These are phyloP conservation scores for Gaillardinia entomophila DNA, from an alignment of 805 yeast species.

Conservation along the genomic window DNA sequence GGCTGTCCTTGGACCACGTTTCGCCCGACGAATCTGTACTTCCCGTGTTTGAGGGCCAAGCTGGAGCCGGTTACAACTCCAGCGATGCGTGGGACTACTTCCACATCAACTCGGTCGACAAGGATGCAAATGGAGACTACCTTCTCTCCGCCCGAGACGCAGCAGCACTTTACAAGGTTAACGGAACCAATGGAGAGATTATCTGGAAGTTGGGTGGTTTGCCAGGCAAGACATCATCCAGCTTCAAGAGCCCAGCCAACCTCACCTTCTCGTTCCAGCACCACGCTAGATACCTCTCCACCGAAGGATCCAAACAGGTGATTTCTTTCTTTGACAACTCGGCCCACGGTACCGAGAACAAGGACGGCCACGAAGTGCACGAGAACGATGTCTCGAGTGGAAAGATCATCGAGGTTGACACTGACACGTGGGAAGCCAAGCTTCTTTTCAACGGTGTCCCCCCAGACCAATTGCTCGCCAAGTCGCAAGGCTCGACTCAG, in stretches of 20 bases:
- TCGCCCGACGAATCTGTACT: slow-evolving; percentile 26
- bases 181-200: slow-evolving; percentile 29
- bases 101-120: slow-evolving; percentile 35
- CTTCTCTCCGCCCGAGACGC: slow-evolving; percentile 29
- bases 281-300: slow-evolving; percentile 24
- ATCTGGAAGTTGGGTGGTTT: slow-evolving; percentile 29
- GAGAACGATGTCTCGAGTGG: slow-evolving; percentile 22
- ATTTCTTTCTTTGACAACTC: slow-evolving; percentile 33
- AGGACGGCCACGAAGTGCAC: slow-evolving; percentile 17
- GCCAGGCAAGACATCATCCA: slow-evolving; percentile 10
- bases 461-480: slow-evolving; percentile 17
- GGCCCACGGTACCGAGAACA: slow-evolving; percentile 30
- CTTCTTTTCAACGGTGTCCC: slow-evolving; percentile 17
- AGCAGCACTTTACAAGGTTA: slow-evolving; percentile 26
- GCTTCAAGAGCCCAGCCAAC: slow-evolving; percentile 10
- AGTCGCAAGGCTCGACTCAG: slow-evolving; percentile 29
- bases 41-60: slow-evolving; percentile 22
- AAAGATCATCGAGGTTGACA: slow-evolving; percentile 27
- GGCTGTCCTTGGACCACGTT: slow-evolving; percentile 28
- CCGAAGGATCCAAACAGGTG: slow-evolving; percentile 18
- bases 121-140: slow-evolving; percentile 27
- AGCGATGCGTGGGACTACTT: slow-evolving; percentile 35
- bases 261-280: slow-evolving; percentile 31
- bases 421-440: slow-evolving; percentile 17
- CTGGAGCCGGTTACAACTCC: slow-evolving; percentile 27